Evolutionary conservation across 2,329 filamentous ascomycete genomes (phyloP).

Genomic region (Proliferodiscus dingleyae): DNA sequence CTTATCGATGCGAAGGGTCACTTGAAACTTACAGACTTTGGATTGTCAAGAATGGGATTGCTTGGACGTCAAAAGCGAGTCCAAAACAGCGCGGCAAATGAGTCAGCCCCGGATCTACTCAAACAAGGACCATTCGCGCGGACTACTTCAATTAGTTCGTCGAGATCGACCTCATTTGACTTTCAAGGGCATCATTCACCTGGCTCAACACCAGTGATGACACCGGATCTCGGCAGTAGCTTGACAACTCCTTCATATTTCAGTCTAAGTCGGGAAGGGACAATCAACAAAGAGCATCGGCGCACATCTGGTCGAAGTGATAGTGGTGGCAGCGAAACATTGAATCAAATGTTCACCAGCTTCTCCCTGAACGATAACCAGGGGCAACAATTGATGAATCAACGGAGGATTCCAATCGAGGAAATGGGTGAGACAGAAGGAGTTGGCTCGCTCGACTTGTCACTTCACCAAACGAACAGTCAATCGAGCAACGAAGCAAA

Average conservation of each 20-base stretch:
- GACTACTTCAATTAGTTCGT: slow-evolving; percentile 80
- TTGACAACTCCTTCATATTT: slow-evolving; percentile 92
- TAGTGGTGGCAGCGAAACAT: slow-evolving; percentile 81
- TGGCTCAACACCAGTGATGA: slow-evolving; percentile 78
- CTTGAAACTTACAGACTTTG: slow-evolving; percentile 95
- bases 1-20: slow-evolving; percentile 96
- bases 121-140: slow-evolving; percentile 89
- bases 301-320: slow-evolving; percentile 83
- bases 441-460: slow-evolving; percentile 72
- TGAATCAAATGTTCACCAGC: slow-evolving; percentile 76
- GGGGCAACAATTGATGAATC: slow-evolving; percentile 29
- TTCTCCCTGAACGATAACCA: slow-evolving; percentile 67
- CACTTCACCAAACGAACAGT: slow-evolving; percentile 50
- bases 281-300: slow-evolving; percentile 54
- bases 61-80: slow-evolving; percentile 95
- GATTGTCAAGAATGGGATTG: slow-evolving; percentile 92
- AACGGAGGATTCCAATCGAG: slow-evolving; percentile 60
- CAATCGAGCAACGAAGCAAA: slow-evolving; percentile 41
- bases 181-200: slow-evolving; percentile 77
- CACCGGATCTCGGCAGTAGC: slow-evolving; percentile 63
- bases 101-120: slow-evolving; percentile 85
- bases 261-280: slow-evolving; percentile 60
- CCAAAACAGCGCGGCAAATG: slow-evolving; percentile 68
- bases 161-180: slow-evolving; percentile 89
- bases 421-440: slow-evolving; percentile 69